These are phyloP conservation scores for Luffa aegyptiaca DNA, from an alignment of 306 rosid genomes.

Conservation along the genomic window DNA sequence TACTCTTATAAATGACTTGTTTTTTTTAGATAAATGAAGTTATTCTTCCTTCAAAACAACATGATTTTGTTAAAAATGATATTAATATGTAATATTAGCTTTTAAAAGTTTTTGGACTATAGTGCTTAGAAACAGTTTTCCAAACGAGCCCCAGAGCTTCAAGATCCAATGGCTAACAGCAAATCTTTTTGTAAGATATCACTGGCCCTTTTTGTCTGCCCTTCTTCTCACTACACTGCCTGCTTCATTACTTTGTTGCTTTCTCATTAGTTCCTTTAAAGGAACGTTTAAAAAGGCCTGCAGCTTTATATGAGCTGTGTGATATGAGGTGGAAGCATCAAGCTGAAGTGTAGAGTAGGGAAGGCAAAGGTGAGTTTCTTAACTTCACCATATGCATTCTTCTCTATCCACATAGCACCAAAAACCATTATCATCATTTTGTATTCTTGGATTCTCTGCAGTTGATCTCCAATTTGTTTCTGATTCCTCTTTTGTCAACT, in stretches of 20 bases:
- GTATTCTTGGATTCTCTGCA: neutral
- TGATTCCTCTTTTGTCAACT: neutral
- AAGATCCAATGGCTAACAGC: slow-evolving; percentile 20
- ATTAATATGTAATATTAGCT: neutral
- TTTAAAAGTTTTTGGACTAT: neutral
- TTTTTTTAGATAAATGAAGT: neutral
- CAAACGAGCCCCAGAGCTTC: neutral
- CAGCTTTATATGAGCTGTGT: neutral
- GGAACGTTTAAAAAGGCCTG: neutral
- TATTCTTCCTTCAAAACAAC: neutral
- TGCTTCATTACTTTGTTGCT: slow-evolving; percentile 9
- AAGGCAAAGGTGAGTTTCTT: neutral
- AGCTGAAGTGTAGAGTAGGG: neutral
- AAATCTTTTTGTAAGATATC: neutral
- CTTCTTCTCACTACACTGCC: neutral
- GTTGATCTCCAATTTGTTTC: neutral
- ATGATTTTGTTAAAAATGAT: neutral
- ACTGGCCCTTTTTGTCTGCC: neutral
- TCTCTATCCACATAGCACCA: neutral
- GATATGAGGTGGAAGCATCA: neutral
- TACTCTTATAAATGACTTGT: neutral
- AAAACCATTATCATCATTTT: neutral
- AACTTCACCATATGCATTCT: neutral
- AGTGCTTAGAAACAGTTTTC: neutral
- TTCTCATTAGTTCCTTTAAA: slow-evolving; percentile 6